Base-by-base conservation (phyloP, 1,139 yeast species). In the Debaryomycetaceae sp. region DNA sequence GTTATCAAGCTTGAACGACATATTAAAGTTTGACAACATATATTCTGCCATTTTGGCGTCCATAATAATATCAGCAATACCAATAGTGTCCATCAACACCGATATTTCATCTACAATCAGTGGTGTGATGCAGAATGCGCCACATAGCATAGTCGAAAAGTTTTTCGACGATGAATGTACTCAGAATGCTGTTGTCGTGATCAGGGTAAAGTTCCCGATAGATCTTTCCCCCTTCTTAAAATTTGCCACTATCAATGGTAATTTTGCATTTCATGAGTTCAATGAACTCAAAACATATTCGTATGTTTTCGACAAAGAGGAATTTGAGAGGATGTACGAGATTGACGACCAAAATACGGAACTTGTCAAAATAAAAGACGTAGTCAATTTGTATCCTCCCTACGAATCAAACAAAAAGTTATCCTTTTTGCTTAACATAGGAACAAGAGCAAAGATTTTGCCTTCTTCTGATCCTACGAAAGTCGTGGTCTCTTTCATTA, bases 121-220 rank as follows among this genome's bases (percentile, higher is more conserved):
- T 13, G 58, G 64, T 1, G 78, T 87, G 0, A 58, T 87, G 39
- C 63, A 66, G 27, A 68, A 73, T 23, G 78, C 83, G 35, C 89
- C 93, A 5, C 71, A 72, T 38, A 69, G 72, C 35, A 70, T 84
- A 7, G 70, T 84, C 13, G 81, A 77, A 49, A 69, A 68, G 39
- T 83, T 87, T 54, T 83, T 87, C 55, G 68, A 73, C 0, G 75
- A 79, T 49, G 75, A 75, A 24, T 69, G 78, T 17, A 78, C 84
- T 4, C 75, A 76, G 39, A 75, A 77, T 46, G 70, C 82, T n/a
- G 57, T 88, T 29, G 69, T 79, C 14, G 59, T 88, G 29, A 66
- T 89, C 0, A 73, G 84, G 48, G 84, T 95, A 0, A 88, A 89
- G 55, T 78, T 87, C 51, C 97, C 97, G 0, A 69, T 81, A n/a